Evolutionary conservation across 805 yeast species (phyloP).

Genomic region (Candida loeiensis): DNA sequence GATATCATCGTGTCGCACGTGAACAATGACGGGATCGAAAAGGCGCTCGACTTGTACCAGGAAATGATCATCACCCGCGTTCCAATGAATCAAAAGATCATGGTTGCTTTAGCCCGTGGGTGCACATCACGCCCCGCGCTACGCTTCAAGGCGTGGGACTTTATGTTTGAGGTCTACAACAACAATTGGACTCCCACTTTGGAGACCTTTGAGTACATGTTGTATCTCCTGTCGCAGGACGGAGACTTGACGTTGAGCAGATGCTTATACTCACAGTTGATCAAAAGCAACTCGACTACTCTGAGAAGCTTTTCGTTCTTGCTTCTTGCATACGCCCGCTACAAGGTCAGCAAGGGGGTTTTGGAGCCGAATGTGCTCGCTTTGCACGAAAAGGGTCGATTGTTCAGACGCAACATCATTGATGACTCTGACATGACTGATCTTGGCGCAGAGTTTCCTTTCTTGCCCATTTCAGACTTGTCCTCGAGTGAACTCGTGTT

Average conservation of each 20-base stretch:
- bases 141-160: slow-evolving; percentile 69
- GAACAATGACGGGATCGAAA: slow-evolving; percentile 60
- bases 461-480: slow-evolving; percentile 57
- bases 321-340: slow-evolving; percentile 48
- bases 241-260: slow-evolving; percentile 74
- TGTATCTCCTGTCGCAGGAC: slow-evolving; percentile 72
- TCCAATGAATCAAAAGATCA: slow-evolving; percentile 32
- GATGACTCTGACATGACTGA: slow-evolving; percentile 35
- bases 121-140: slow-evolving; percentile 54
- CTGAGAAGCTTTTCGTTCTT: slow-evolving; percentile 43
- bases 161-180: slow-evolving; percentile 60
- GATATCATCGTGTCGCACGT: slow-evolving; percentile 67
- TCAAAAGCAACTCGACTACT: slow-evolving; percentile 33
- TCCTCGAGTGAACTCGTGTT: slow-evolving; percentile 41
- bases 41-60: slow-evolving; percentile 68
- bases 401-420: slow-evolving; percentile 45
- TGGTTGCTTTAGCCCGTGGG: slow-evolving; percentile 62
- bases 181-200: slow-evolving; percentile 41
- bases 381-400: slow-evolving; percentile 44
- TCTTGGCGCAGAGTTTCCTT: slow-evolving; percentile 49
- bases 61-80: slow-evolving; percentile 50
- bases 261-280: slow-evolving; percentile 54
- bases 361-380: slow-evolving; percentile 23
- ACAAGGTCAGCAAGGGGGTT: slow-evolving; percentile 16
- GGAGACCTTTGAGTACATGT: slow-evolving; percentile 60